phyloP scores from a whole-genome alignment of 306 rosid species.

The Neltuma alba region DNA sequence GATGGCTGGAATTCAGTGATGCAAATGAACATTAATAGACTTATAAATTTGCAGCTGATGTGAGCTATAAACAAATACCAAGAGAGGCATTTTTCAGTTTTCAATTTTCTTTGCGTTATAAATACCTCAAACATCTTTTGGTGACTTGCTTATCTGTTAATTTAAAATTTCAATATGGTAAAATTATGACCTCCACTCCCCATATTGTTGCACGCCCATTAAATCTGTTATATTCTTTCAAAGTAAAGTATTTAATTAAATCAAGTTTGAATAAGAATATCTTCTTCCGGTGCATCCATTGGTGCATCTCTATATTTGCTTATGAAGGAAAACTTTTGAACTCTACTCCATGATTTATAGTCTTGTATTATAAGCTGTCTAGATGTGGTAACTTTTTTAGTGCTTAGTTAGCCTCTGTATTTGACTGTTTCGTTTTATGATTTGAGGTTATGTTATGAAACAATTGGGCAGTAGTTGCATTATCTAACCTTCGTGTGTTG shows the following conservation, averaged over 20 bases:
- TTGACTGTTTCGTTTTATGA: background rate
- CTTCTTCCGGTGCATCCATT: background rate
- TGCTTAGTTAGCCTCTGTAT: background rate
- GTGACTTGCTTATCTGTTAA: background rate
- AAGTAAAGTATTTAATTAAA: background rate
- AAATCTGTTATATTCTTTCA: background rate
- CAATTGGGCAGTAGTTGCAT: background rate
- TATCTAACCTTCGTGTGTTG: slow-evolving; percentile 15
- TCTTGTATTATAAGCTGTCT: background rate
- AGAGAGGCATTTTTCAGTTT: slow-evolving; percentile 2
- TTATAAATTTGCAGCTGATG: background rate
- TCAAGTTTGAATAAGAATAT: background rate
- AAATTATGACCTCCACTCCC: too few relatives aligned
- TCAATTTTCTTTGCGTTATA: background rate
- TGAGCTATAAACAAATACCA: background rate
- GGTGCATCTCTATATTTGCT: background rate
- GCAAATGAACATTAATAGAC: background rate
- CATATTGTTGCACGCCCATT: too few relatives aligned
- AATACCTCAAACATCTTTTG: background rate
- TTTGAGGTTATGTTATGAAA: slow-evolving; percentile 19
- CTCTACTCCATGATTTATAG: background rate
- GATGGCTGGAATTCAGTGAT: background rate
- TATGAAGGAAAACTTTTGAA: slow-evolving; percentile 3
- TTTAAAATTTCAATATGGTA: background rate
- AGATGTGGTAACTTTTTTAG: background rate